phyloP scores from a whole-genome alignment of 2,329 filamentous ascomycete genomes.

The Claviceps digitariae region DNA sequence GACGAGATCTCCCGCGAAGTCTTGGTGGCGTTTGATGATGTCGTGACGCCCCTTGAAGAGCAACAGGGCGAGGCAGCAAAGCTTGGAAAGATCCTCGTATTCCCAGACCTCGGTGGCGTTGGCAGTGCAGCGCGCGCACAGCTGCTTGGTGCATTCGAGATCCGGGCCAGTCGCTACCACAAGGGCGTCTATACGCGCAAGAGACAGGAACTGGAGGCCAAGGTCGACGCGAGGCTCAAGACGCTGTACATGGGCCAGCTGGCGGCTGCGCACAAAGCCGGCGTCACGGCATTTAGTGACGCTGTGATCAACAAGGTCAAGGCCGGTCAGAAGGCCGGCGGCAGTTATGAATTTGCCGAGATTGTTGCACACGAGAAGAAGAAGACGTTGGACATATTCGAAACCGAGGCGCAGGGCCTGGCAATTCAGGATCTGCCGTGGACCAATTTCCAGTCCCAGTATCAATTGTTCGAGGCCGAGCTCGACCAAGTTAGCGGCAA shows the following conservation, averaged over 20 bases:
- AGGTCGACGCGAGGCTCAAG: conserved; percentile 82
- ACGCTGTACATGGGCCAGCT: conserved; percentile 80
- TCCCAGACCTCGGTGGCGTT: conserved; percentile 59
- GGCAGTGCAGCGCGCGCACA: conserved; percentile 61
- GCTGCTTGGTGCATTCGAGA: conserved; percentile 73
- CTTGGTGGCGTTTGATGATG: conserved; percentile 65
- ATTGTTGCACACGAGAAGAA: conserved; percentile 78
- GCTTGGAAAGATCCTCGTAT: conserved; percentile 57
- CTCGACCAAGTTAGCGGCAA: conserved; percentile 76
- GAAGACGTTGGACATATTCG: conserved; percentile 60
- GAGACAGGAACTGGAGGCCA: conserved; percentile 67
- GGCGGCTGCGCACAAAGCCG: conserved; percentile 75
- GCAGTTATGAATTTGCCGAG: conserved; percentile 84
- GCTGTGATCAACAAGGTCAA: conserved; percentile 82
- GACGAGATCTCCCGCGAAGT: conserved; percentile 93
- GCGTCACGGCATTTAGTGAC: conserved; percentile 72
- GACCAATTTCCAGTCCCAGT: conserved; percentile 76
- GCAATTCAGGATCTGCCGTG: conserved; percentile 69
- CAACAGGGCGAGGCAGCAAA: conserved; percentile 63
- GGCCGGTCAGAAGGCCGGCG: conserved; percentile 80
- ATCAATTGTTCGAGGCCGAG: conserved; percentile 73
- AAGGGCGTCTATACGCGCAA: conserved; percentile 89
- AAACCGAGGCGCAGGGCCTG: conserved; percentile 59
- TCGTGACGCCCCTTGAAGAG: conserved; percentile 75
- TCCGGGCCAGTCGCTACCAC: conserved; percentile 86